Evolutionary conservation across 2,329 filamentous ascomycete species (phyloP).

Genomic region (Thielaviopsis ethacetica): DNA sequence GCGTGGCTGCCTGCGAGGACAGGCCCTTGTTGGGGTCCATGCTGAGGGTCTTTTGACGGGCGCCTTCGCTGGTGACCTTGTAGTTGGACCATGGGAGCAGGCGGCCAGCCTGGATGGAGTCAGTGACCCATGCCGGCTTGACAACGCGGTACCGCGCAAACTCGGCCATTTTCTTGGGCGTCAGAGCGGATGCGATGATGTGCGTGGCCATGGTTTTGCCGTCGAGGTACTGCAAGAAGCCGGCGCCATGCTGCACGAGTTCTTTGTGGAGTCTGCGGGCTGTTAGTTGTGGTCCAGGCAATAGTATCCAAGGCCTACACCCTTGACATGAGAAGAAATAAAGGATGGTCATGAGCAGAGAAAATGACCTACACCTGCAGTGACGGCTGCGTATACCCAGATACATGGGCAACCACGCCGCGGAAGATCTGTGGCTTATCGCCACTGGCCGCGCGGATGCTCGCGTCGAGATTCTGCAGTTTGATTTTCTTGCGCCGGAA

Average conservation of each 20-base stretch:
- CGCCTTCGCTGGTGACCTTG: conserved; percentile 69
- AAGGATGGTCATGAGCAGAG: too few species aligned
- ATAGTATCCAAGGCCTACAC: too few species aligned
- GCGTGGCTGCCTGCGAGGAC: conserved; percentile 45
- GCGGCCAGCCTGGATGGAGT: conserved; percentile 68
- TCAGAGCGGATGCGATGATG: conserved; percentile 79
- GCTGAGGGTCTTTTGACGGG: conserved; percentile 60
- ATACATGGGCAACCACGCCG: conserved; percentile 79
- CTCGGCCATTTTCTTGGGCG: conserved; percentile 83
- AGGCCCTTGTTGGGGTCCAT: conserved; percentile 40
- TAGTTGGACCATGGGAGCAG: conserved; percentile 78
- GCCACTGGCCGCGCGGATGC: conserved; percentile 51
- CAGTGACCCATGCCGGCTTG: conserved; percentile 85
- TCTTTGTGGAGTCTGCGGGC: conserved; percentile 52
- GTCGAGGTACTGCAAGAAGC: conserved; percentile 87
- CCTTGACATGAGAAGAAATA: too few species aligned
- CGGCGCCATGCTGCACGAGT: conserved; percentile 85
- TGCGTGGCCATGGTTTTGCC: conserved; percentile 91
- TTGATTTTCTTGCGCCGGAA: conserved; percentile 95
- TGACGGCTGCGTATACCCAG: conserved; percentile 90
- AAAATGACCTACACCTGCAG: conserved; percentile 46
- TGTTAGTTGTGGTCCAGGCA: not conserved
- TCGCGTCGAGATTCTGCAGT: conserved; percentile 80
- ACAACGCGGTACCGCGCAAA: conserved; percentile 81
- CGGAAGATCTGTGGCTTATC: conserved; percentile 77